Evolutionary conservation across 2,329 filamentous ascomycete genomes (phyloP).

Genomic region (Phaeoacremonium minimum): DNA sequence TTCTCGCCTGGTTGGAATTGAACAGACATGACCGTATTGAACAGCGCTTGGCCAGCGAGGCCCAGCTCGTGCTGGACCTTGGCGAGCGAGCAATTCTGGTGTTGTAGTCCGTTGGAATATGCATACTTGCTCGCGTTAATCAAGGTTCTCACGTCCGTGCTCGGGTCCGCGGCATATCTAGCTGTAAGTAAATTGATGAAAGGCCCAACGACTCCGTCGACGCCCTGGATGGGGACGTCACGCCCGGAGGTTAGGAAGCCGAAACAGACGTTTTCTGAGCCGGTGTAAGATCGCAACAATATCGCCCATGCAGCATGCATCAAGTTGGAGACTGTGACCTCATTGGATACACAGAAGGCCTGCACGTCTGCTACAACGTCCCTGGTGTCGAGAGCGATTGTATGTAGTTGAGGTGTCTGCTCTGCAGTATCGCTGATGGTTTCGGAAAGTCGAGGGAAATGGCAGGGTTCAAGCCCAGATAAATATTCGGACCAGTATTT

Average conservation of each 20-base stretch:
- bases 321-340: slow-evolving; percentile 14
- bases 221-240: slow-evolving; percentile 15
- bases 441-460: slow-evolving; percentile 19
- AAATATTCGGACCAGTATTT: slow-evolving; percentile 21
- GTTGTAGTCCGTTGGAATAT: no score
- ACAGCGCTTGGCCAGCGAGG: neutral
- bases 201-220: slow-evolving; percentile 16
- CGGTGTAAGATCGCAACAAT: slow-evolving; percentile 5
- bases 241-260: slow-evolving; percentile 17
- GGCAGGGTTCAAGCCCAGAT: slow-evolving; percentile 17
- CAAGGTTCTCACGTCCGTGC: no score
- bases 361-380: slow-evolving; percentile 1
- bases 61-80: slow-evolving; percentile 3
- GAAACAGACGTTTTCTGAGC: slow-evolving; percentile 6
- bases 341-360: slow-evolving; percentile 3
- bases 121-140: no score
- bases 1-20: no score
- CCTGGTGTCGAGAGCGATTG: no score
- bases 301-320: slow-evolving; percentile 10
- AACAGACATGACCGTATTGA: slow-evolving; percentile 3
- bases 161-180: no score
- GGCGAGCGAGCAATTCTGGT: slow-evolving; percentile 1
- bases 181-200: slow-evolving; percentile 4
- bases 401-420: no score
- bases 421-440: no score